Conservation (phyloP, 345 rosid species). For the Erysimum cheiranthoides region DNA sequence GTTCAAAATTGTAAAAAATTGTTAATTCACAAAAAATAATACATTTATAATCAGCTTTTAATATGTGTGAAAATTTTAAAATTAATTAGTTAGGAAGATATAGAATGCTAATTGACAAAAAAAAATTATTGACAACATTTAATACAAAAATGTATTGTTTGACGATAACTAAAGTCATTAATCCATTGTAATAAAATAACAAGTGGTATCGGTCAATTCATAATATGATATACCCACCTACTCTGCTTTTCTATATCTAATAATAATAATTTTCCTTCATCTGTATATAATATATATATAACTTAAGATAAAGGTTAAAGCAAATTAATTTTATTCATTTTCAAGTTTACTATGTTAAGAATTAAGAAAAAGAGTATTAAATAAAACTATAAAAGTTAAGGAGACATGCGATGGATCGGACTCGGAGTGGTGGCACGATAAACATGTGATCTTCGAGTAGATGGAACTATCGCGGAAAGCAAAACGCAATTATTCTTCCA, state of each 20-base stretch:
- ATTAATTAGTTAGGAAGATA: too few species aligned
- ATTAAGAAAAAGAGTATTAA: background rate
- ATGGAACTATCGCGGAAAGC: background rate
- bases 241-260: background rate
- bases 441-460: background rate
- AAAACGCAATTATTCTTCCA: background rate
- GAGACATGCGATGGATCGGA: background rate
- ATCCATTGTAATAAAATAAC: background rate
- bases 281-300: background rate
- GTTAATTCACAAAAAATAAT: too few species aligned
- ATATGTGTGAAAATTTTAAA: too few species aligned
- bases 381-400: background rate
- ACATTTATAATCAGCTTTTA: too few species aligned
- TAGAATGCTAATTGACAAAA: too few species aligned
- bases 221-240: background rate
- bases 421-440: background rate
- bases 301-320: background rate
- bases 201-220: constrained; percentile 4
- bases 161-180: background rate
- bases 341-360: background rate
- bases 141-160: background rate
- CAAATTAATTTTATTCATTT: background rate
- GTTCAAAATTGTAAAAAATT: too few species aligned
- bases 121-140: background rate
- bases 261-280: background rate